Evolutionary conservation across 2,329 filamentous ascomycete species (phyloP), one percentile per base, ranked within the genome.

Genomic region (Xenoacremonium recifei): DNA sequence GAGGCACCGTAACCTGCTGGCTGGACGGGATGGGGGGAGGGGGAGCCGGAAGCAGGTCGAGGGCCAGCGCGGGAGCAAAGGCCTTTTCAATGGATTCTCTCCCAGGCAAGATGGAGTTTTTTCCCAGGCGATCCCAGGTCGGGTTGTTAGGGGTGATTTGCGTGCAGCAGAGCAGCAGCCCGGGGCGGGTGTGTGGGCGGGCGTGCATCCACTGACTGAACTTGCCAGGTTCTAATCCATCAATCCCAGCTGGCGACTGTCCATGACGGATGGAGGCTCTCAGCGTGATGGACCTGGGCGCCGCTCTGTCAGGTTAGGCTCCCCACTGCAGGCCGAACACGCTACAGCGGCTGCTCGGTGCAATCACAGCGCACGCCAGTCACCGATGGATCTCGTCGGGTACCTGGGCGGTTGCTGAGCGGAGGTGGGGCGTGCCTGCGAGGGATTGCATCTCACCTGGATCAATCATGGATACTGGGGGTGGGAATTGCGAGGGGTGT

Each of bases 11-110:
- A n/a, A n/a, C n/a, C n/a, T n/a, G 58, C 53, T 54, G 53, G 53
- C 59, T 62, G 59, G 54, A 55, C 56, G 53, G 53, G 52, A 53
- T 58, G 50, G 52, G 45, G 46, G 56, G 53, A 54, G 48, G 20
- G 32, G 32, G 16, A 19, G 20, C 5, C 12, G 7, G 16, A 34
- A 15, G 17, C 32, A 20, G 16, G 45, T 49, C 48, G 51, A 55
- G 50, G 55, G 56, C 54, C 31, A 53, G 55, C 53, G 62, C 56
- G 64, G 64, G 63, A 64, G 50, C 59, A 58, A 58, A 59, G 55
- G 63, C 59, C 59, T 68, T 69, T 69, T 69, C 57, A 69, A 69
- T 68, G 63, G 53, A 50, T 51, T 40, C 44, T 35, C 47, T 42
- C 50, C 48, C 49, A 46, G 49, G 50, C 54, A 53, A 50, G 53